phyloP scores from a whole-genome alignment of 306 rosid species.

The Styphnolobium japonicum region DNA sequence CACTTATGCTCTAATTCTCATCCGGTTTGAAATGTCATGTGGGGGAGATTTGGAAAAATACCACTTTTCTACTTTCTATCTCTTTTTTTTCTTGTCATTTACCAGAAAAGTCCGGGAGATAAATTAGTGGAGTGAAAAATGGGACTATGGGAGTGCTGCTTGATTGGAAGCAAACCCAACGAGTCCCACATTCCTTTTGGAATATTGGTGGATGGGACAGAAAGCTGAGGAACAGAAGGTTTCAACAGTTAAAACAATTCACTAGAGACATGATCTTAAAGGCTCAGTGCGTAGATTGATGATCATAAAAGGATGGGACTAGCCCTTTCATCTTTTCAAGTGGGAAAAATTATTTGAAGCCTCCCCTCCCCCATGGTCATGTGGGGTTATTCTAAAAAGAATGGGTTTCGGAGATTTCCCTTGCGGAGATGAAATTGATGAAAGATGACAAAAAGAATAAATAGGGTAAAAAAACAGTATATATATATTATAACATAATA shows the following conservation, averaged over 20 bases:
- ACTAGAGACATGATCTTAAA: constrained; percentile 49
- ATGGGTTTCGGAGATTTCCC: not conserved
- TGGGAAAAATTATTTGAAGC: constrained; percentile 45
- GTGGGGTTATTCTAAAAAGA: constrained; percentile 11
- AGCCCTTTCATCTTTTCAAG: constrained; percentile 38
- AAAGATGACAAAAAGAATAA: not conserved
- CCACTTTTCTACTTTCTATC: not conserved
- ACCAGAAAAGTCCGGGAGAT: constrained; percentile 19
- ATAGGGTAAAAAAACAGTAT: constrained; percentile 11
- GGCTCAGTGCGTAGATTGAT: constrained; percentile 46
- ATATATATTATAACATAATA: not conserved
- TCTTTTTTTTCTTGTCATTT: constrained; percentile 24
- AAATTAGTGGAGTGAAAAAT: constrained; percentile 2
- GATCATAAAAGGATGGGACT: constrained; percentile 48
- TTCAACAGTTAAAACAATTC: constrained; percentile 59
- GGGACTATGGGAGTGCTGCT: constrained; percentile 33
- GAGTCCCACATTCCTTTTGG: constrained; percentile 72
- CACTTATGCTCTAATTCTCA: constrained; percentile 1
- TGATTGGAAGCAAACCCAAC: constrained; percentile 42
- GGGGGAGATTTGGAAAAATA: constrained; percentile 19
- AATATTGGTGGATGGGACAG: constrained; percentile 83
- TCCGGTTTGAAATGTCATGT: not conserved
- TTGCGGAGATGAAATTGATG: not conserved
- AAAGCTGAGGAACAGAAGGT: constrained; percentile 82
- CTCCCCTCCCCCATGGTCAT: constrained; percentile 18